These are phyloP conservation scores for Gynandropsis gynandra DNA, from an alignment of 345 rosid species.

Conservation along the genomic window DNA sequence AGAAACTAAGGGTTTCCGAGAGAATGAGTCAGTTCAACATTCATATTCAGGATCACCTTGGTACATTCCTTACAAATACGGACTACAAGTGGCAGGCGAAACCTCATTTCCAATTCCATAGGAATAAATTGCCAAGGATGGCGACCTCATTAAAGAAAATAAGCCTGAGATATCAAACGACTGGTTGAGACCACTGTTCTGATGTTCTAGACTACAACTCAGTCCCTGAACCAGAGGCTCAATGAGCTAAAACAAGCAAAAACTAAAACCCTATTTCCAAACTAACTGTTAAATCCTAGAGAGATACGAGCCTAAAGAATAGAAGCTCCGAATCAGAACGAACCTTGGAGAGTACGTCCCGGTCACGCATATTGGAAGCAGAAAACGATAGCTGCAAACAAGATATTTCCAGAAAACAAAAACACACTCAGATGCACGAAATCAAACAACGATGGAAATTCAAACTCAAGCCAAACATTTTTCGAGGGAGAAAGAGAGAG, in stretches of 20 bases:
- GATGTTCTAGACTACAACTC: neutral
- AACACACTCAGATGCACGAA: neutral
- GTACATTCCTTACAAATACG: neutral
- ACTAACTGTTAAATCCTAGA: neutral
- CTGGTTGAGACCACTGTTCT: neutral
- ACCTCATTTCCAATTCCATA: neutral
- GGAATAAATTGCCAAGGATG: neutral
- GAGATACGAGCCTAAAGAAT: neutral
- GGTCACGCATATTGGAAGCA: constrained; percentile 64
- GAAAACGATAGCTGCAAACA: constrained; percentile 60
- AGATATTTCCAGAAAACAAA: neutral
- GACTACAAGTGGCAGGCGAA: neutral
- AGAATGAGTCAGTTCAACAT: no score
- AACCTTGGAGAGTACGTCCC: constrained; percentile 79
- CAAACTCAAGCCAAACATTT: neutral
- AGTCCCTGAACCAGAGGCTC: neutral
- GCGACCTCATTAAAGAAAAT: neutral
- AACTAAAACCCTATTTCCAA: neutral
- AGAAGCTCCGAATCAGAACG: constrained; percentile 1
- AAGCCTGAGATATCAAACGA: neutral
- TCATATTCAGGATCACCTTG: neutral
- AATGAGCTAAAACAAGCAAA: neutral
- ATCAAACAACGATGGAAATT: neutral
- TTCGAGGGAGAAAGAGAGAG: no score
- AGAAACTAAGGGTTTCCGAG: no score